These are phyloP conservation scores for Trichoderma breve DNA, from an alignment of 2,329 filamentous ascomycete species.

Conservation along the genomic window DNA sequence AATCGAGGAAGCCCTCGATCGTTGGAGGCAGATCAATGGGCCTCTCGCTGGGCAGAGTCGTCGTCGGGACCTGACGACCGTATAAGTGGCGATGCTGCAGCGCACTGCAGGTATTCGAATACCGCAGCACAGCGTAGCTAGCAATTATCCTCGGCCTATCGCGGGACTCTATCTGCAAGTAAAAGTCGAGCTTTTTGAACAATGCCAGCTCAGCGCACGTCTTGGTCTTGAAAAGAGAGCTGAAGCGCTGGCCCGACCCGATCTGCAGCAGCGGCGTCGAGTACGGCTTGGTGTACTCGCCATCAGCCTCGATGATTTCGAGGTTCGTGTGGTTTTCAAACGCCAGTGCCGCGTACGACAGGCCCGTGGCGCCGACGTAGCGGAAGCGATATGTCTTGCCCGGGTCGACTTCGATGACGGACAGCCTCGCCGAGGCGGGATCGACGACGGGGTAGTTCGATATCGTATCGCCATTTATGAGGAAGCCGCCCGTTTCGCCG, in stretches of 20 bases:
- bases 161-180: constrained; percentile 49
- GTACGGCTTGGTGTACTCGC: constrained; percentile 50
- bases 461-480: constrained; percentile 26
- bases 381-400: constrained; percentile 61
- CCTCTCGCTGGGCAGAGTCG: neutral
- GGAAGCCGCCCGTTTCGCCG: constrained; percentile 50
- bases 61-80: neutral
- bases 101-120: constrained; percentile 27
- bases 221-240: constrained; percentile 55
- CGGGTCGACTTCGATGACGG: constrained; percentile 58
- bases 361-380: constrained; percentile 55
- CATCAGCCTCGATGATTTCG: constrained; percentile 60
- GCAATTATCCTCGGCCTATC: constrained; percentile 46
- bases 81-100: neutral
- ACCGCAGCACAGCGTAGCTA: constrained; percentile 51
- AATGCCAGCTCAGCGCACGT: constrained; percentile 17
- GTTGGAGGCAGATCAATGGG: constrained; percentile 35
- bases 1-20: constrained; percentile 43
- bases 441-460: constrained; percentile 32
- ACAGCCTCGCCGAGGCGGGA: constrained; percentile 32
- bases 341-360: constrained; percentile 53
- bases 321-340: constrained; percentile 57
- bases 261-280: constrained; percentile 52
- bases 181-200: constrained; percentile 37
- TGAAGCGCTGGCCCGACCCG: constrained; percentile 59